phyloP scores from a whole-genome alignment of 2,329 filamentous ascomycete species.

The Fonsecaea pedrosoi region DNA sequence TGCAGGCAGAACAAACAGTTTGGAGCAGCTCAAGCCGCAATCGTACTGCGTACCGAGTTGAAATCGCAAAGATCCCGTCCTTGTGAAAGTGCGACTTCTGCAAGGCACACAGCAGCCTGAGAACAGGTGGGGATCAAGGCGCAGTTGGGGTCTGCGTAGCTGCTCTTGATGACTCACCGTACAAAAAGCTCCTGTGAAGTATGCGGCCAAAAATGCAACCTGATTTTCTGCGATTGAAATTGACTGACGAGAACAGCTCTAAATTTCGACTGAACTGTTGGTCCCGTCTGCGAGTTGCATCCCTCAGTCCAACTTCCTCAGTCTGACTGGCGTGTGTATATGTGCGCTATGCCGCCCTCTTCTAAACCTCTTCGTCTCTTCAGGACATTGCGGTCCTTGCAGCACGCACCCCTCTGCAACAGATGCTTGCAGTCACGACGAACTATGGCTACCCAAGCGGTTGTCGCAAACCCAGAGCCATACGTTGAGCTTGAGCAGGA shows the following conservation, averaged over 20 bases:
- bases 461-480: constrained; percentile 14
- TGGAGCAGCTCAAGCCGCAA: background rate
- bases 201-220: constrained; percentile 10
- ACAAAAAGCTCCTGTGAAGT: background rate
- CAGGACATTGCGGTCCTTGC: constrained; percentile 25
- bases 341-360: constrained; percentile 25
- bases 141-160: background rate
- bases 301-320: background rate
- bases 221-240: constrained; percentile 11
- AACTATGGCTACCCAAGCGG: constrained; percentile 52
- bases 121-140: constrained; percentile 2
- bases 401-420: constrained; percentile 30
- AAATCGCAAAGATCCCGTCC: background rate
- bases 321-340: background rate
- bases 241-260: background rate
- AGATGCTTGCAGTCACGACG: constrained; percentile 49
- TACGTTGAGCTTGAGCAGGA: constrained; percentile 32
- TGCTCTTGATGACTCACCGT: background rate
- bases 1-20: background rate
- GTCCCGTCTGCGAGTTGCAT: background rate
- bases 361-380: constrained; percentile 18
- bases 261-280: background rate
- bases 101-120: constrained; percentile 3
- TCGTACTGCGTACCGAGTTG: background rate
- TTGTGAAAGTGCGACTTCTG: constrained; percentile 1